A percentile compares a stretch with the other conserved stretches of the same genome.
phyloP scores from a whole-genome alignment of 1,284 basidiomycete genomes.

The Microbotryum saponariae region DNA sequence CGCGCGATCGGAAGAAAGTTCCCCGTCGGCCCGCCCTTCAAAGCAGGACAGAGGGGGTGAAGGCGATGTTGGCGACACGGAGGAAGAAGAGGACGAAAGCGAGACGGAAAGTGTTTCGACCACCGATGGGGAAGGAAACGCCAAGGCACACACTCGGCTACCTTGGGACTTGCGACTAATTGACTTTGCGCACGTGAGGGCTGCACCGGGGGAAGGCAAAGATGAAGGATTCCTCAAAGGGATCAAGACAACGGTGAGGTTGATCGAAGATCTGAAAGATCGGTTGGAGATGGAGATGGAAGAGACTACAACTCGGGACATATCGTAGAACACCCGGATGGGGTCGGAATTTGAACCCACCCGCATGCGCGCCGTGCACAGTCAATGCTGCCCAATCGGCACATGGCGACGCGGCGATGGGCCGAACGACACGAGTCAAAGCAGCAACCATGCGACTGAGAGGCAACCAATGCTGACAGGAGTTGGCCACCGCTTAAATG shows the following conservation, averaged over 20 bases:
- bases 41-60: background rate
- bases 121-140: constrained; percentile 40
- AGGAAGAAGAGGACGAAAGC: constrained; percentile 38
- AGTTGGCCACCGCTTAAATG: too few species aligned
- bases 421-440: too few species aligned
- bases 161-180: constrained; percentile 69
- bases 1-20: constrained; percentile 40
- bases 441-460: too few species aligned
- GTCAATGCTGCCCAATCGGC: too few species aligned
- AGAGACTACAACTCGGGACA: too few species aligned
- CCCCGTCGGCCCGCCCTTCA: constrained; percentile 21
- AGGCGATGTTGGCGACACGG: constrained; percentile 22
- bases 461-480: too few species aligned
- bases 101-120: constrained; percentile 27
- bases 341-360: too few species aligned
- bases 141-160: constrained; percentile 44
- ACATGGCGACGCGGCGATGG: too few species aligned
- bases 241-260: constrained; percentile 53
- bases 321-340: too few species aligned
- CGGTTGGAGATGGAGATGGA: constrained; percentile 28
- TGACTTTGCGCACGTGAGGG: constrained; percentile 83
- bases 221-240: constrained; percentile 71
- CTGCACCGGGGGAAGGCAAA: constrained; percentile 64
- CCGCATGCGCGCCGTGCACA: too few species aligned
- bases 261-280: constrained; percentile 50